Base-by-base conservation (phyloP, 129 eudicot species). In the Chrysanthemum seticuspe region DNA sequence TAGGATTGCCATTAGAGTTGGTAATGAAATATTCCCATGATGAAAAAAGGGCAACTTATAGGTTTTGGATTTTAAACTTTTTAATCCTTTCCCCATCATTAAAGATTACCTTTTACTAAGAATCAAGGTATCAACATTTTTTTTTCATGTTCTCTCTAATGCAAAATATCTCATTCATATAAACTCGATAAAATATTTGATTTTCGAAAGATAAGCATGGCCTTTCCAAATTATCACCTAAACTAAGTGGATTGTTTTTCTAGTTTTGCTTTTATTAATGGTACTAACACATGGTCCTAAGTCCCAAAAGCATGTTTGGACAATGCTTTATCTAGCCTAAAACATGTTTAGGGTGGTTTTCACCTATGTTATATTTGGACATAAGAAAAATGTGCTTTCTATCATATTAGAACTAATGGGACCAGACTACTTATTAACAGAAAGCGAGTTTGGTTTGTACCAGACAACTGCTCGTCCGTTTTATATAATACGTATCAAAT, bases 11-110 rank as follows among this genome's bases (percentile, higher is more conserved):
- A 81, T 71, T 49, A 49, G 55, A 70, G 71, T 62, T 51, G 72
- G 48, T 60, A 71, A 67, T 72, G 12, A 52, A 86, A 81, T 85
- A 90, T 85, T 83, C 89, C 82, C 62, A 47, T 31, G 77, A 62
- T 70, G 48, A 65, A 62, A 60, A 19, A 14, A 71, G 44, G 57
- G 60, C 72, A 64, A 48, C 69, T 76, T 68, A 57, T 78, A 27
- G 73, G 76, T 64, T 71, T 78, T 63, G 67, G 77, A 83, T 83
- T 72, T 84, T 50, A 61, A 40, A 72, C 69, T 79, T 72, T 19
- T 13, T 21, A 73, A 67, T 25, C 66, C 76, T 84, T 81, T 76
- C 68, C 76, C 79, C 59, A 65, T 67, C 80, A 51, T 73, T 74
- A 87, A 83, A 69, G 73, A 5, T 65, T 18, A 65, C 73, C 18